phyloP scores from a whole-genome alignment of 176 grass and related monocot species.

The Coix lacrymajobi region DNA sequence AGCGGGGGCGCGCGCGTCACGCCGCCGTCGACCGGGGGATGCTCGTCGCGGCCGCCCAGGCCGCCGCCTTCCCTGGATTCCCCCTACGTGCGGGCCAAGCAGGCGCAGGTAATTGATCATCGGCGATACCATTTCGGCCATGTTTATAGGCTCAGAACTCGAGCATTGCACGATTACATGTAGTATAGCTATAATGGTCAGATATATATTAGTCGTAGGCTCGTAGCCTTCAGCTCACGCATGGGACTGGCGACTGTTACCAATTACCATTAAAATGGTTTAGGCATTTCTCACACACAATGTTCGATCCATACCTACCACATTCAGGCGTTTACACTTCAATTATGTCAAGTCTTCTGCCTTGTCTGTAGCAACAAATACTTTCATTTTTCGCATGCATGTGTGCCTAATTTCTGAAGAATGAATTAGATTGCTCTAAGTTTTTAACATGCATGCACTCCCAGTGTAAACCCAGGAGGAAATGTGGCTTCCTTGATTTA shows the following conservation, averaged over 20 bases:
- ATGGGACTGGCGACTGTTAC: not conserved
- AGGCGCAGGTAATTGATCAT: slow-evolving; percentile 41
- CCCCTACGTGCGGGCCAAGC: slow-evolving; percentile 50
- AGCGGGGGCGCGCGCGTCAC: not conserved
- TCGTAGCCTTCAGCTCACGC: not conserved
- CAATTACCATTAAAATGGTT: not conserved
- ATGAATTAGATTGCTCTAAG: not conserved
- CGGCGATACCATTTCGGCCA: not conserved
- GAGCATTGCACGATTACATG: not conserved
- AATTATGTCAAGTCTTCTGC: not conserved
- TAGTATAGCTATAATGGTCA: not conserved
- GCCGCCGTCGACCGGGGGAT: slow-evolving; percentile 3
- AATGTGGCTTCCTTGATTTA: not conserved
- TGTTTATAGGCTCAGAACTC: not conserved
- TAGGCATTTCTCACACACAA: not conserved
- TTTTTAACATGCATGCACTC: not conserved
- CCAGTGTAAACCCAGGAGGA: not conserved
- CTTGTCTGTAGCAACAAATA: not conserved
- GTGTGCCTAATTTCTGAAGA: not conserved
- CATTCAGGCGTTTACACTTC: not conserved
- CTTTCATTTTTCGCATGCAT: not conserved
- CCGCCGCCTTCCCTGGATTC: slow-evolving; percentile 36
- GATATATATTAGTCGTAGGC: not conserved
- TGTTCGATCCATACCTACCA: not conserved
- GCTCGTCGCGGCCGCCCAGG: slow-evolving; percentile 22